A percentile compares a stretch with the other conserved stretches of the same genome.
These are phyloP conservation scores for Rhizopus arrhizus DNA, from an alignment of 371 early-diverging fungal genomes.

Conservation along the genomic window DNA sequence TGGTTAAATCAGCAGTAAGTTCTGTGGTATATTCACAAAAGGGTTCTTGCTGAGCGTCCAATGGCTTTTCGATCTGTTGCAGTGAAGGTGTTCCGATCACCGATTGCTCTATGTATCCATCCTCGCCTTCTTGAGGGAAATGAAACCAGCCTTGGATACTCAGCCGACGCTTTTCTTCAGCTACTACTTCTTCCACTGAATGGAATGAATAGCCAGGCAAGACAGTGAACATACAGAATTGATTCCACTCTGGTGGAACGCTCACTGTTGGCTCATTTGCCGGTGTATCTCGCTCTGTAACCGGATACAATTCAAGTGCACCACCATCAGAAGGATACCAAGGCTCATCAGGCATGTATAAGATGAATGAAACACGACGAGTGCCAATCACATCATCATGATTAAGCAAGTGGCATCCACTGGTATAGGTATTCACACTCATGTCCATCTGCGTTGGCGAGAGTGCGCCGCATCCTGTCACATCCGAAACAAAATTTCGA, in stretches of 20 bases:
- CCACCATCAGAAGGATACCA: conserved; percentile 70
- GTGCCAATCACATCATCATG: conserved; percentile 86
- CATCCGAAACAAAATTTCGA: conserved; percentile 61
- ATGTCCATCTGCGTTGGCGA: conserved; percentile 68
- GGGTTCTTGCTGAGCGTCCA: conserved; percentile 24
- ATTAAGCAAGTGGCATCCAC: conserved; percentile 73
- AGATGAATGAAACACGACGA: conserved; percentile 72
- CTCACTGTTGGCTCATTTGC: conserved; percentile 58
- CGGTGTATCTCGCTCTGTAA: conserved; percentile 62
- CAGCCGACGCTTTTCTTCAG: conserved; percentile 57
- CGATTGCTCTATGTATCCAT: conserved; percentile 52
- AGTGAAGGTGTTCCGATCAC: conserved; percentile 49
- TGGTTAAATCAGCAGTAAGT: conserved; percentile 29
- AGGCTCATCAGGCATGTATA: conserved; percentile 72
- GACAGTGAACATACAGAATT: conserved; percentile 76
- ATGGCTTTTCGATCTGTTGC: conserved; percentile 36
- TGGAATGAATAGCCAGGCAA: conserved; percentile 79
- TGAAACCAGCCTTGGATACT: conserved; percentile 83
- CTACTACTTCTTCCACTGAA: conserved; percentile 76
- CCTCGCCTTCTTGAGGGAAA: conserved; percentile 63
- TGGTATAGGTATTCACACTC: conserved; percentile 64
- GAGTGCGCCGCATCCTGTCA: conserved; percentile 72
- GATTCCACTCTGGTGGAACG: conserved; percentile 75
- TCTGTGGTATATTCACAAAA: conserved; percentile 14
- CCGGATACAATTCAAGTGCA: conserved; percentile 75